A percentile compares a stretch with the other conserved stretches of the same genome.
These are phyloP conservation scores for Jamesozyma jinghongensis DNA, from an alignment of 805 yeast genomes.

Conservation along the genomic window DNA sequence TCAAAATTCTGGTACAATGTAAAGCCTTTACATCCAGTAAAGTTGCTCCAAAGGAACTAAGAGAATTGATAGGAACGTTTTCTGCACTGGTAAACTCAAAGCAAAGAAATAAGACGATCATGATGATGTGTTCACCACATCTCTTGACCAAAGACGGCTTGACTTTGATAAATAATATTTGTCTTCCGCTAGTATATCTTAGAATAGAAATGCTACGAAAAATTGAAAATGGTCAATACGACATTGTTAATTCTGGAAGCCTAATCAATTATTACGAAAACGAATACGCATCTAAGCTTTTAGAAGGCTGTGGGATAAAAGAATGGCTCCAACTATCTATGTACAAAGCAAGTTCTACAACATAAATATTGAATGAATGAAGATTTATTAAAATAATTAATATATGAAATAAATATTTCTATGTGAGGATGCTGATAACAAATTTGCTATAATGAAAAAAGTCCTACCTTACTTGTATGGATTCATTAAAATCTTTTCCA, in stretches of 20 bases:
- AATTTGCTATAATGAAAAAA: neutral
- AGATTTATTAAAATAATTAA: too few relatives aligned
- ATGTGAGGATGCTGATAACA: neutral
- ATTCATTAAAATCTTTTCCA: constrained; percentile 28
- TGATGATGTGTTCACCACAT: constrained; percentile 29
- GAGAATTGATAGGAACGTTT: constrained; percentile 28
- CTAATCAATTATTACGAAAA: constrained; percentile 28
- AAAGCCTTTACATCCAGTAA: constrained; percentile 24
- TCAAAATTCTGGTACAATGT: constrained; percentile 27
- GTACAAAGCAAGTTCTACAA: constrained; percentile 6
- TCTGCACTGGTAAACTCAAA: constrained; percentile 13
- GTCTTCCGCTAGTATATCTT: constrained; percentile 25
- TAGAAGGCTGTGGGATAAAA: constrained; percentile 21
- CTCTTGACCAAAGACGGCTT: constrained; percentile 25
- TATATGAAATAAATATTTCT: neutral
- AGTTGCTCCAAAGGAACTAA: constrained; percentile 25
- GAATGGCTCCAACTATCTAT: constrained; percentile 22
- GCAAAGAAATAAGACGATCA: constrained; percentile 16
- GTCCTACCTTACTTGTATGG: too few relatives aligned
- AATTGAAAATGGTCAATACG: constrained; percentile 11
- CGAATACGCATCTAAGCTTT: constrained; percentile 19
- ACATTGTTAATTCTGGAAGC: constrained; percentile 21
- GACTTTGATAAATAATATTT: constrained; percentile 19
- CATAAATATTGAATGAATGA: too few relatives aligned
- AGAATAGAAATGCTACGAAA: constrained; percentile 20